These are phyloP conservation scores for Ogataea parapolymorpha DNA, from an alignment of 805 yeast genomes.

Conservation along the genomic window DNA sequence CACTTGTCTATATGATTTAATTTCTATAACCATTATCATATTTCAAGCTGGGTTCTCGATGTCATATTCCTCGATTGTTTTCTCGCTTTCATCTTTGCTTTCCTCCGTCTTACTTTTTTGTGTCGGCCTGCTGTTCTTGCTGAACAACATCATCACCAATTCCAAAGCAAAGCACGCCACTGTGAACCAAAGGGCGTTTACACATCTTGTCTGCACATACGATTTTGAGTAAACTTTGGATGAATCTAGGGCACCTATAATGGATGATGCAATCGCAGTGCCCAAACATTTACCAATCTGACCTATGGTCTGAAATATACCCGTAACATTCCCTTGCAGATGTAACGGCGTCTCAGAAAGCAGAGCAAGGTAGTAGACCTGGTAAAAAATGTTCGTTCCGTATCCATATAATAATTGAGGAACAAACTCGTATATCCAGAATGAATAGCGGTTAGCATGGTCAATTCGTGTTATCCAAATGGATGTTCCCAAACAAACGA, in stretches of 20 bases:
- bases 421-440: slow-evolving; percentile 28
- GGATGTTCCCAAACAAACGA: slow-evolving; percentile 10
- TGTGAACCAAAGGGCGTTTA: not conserved
- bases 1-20: too few species aligned
- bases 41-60: too few species aligned
- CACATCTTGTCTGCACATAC: not conserved
- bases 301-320: slow-evolving; percentile 35
- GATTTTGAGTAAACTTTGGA: not conserved
- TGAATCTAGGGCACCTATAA: slow-evolving; percentile 14
- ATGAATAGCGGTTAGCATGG: slow-evolving; percentile 15
- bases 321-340: slow-evolving; percentile 39
- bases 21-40: too few species aligned
- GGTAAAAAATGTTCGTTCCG: slow-evolving; percentile 26
- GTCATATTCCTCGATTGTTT: too few species aligned
- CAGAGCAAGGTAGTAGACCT: slow-evolving; percentile 33
- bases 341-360: slow-evolving; percentile 35
- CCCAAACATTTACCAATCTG: slow-evolving; percentile 29
- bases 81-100: not conserved
- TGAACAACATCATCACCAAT: not conserved
- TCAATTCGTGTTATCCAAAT: slow-evolving; percentile 26
- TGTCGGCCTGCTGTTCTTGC: not conserved
- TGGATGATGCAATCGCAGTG: slow-evolving; percentile 26
- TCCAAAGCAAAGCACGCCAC: not conserved
- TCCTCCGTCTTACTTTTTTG: too few species aligned
- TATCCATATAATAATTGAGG: slow-evolving; percentile 22